A percentile compares a stretch with the other conserved stretches of the same genome.
Conservation (phyloP, 2,329 filamentous ascomycete genomes). For the Ploettnerulaceae sp. region DNA sequence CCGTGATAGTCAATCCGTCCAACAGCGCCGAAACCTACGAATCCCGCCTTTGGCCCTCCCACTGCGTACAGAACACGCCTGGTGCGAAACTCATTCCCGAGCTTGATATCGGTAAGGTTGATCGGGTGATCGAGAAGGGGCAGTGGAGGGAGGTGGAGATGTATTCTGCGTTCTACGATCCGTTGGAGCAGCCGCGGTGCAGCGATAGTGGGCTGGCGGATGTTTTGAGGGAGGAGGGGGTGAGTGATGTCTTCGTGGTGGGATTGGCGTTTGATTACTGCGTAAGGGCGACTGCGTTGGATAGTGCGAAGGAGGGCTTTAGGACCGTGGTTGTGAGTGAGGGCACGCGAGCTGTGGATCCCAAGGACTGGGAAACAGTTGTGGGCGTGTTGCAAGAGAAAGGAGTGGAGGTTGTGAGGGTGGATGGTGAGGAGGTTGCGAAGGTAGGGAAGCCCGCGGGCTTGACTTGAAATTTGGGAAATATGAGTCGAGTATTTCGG, state of each 20-base stretch:
- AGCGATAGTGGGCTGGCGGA: conserved; percentile 58
- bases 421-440: conserved; percentile 51
- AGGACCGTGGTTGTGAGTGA: conserved; percentile 72
- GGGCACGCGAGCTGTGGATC: conserved; percentile 68
- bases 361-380: conserved; percentile 48
- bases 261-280: conserved; percentile 89
- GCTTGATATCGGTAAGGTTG: conserved; percentile 55
- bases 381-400: conserved; percentile 48
- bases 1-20: conserved; percentile 61
- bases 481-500: too few species aligned
- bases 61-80: conserved; percentile 72
- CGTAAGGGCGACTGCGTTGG: conserved; percentile 74
- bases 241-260: conserved; percentile 80
- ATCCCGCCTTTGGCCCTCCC: conserved; percentile 79
- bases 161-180: conserved; percentile 88
- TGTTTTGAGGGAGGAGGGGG: conserved; percentile 48
- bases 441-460: conserved; percentile 41
- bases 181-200: conserved; percentile 59
- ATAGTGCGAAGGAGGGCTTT: conserved; percentile 74
- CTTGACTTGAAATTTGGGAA: too few species aligned
- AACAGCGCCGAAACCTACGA: conserved; percentile 58
- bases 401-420: conserved; percentile 59
- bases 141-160: conserved; percentile 72
- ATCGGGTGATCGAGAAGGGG: conserved; percentile 73
- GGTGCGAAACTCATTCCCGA: conserved; percentile 73